phyloP scores from a whole-genome alignment of 2,329 filamentous ascomycete genomes.

The Penicillium sp. region DNA sequence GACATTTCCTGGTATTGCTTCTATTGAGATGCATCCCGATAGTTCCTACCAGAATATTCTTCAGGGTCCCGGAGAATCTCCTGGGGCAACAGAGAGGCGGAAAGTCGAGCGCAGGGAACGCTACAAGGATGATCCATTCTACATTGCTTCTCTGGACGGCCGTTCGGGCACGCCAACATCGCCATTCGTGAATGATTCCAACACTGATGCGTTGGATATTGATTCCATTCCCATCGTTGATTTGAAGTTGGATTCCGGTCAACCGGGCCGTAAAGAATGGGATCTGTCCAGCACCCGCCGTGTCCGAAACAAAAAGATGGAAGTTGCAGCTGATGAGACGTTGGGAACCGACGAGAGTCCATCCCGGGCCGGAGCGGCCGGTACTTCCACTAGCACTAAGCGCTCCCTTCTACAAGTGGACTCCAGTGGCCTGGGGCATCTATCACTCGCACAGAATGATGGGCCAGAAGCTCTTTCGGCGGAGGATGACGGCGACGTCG shows the following conservation, averaged over 20 bases:
- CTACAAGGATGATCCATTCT: conserved; percentile 93
- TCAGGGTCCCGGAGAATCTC: conserved; percentile 59
- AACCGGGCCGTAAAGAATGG: conserved; percentile 14
- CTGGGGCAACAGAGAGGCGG: conserved; percentile 71
- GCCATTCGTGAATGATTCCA: conserved; percentile 71
- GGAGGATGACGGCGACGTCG: conserved; percentile 73
- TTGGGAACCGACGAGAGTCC: conserved; percentile 51
- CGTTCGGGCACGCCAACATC: conserved; percentile 69
- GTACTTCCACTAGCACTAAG: conserved; percentile 47
- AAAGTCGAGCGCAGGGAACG: conserved; percentile 77
- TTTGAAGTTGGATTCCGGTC: conserved; percentile 69
- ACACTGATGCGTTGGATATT: conserved; percentile 80
- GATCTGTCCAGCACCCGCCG: conserved; percentile 36
- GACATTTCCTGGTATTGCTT: conserved; percentile 21
- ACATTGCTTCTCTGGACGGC: conserved; percentile 65
- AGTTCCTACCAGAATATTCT: conserved; percentile 41
- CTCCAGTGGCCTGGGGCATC: conserved; percentile 74
- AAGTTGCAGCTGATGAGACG: conserved; percentile 74
- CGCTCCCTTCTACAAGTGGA: conserved; percentile 80
- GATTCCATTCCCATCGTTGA: conserved; percentile 97
- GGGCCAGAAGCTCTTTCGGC: conserved; percentile 16
- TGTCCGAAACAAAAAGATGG: conserved; percentile 60
- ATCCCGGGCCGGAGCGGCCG: conserved; percentile 37
- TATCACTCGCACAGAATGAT: conserved; percentile 64
- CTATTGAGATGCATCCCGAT: conserved; percentile 26